Evolutionary conservation across 768 basidiomycete species (phyloP).

Genomic region (Tricholoma sp.): DNA sequence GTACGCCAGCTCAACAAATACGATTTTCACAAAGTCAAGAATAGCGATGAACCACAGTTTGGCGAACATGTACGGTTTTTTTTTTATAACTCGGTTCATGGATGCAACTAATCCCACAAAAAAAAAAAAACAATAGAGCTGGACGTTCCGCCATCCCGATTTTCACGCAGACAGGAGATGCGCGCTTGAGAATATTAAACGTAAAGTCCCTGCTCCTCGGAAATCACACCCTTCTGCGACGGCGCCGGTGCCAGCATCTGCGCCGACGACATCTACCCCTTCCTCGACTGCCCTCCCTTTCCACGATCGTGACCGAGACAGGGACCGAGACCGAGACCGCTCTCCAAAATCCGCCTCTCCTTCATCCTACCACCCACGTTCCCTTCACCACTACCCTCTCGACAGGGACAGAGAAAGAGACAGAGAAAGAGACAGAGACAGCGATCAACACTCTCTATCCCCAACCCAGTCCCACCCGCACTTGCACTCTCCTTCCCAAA

Average conservation of each 20-base stretch:
- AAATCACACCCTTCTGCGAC: constrained; percentile 37
- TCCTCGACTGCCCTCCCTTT: neutral
- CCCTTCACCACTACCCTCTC: constrained; percentile 12
- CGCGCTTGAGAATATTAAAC: constrained; percentile 54
- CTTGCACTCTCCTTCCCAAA: constrained; percentile 3
- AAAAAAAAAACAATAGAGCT: too few relatives aligned
- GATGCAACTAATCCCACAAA: too few relatives aligned
- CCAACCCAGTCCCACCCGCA: constrained; percentile 22
- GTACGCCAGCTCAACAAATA: constrained; percentile 95
- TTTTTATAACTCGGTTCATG: too few relatives aligned
- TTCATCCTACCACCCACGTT: constrained; percentile 23
- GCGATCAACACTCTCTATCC: constrained; percentile 12
- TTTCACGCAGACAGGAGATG: constrained; percentile 51
- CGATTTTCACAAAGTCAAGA: constrained; percentile 96
- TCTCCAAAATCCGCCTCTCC: constrained; percentile 13
- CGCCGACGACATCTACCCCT: constrained; percentile 13
- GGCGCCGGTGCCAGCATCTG: constrained; percentile 10
- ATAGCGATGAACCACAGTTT: constrained; percentile 73
- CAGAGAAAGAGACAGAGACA: too few relatives aligned
- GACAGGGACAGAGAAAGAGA: too few relatives aligned
- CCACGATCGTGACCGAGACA: neutral
- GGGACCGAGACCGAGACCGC: too few relatives aligned
- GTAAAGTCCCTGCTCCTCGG: constrained; percentile 52
- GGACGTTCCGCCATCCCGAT: constrained; percentile 58
- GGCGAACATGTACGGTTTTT: constrained; percentile 47